A percentile compares a stretch with the other conserved stretches of the same genome.
Conservation (phyloP, 176 grass and related monocot genomes). For the Carex littledalei region DNA sequence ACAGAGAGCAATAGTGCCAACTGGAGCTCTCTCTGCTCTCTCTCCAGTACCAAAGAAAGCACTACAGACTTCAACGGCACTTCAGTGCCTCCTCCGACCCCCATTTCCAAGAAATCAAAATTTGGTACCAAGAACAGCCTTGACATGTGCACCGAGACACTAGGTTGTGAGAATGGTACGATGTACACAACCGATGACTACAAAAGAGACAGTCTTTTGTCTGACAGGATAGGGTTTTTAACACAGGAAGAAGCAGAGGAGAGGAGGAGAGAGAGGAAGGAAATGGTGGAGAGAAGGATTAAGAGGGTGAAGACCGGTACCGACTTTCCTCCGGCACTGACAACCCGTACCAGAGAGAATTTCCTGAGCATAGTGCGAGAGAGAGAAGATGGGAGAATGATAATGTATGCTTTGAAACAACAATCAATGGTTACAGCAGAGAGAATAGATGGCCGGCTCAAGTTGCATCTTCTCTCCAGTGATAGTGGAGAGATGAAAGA, state of each 20-base stretch:
- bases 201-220: slow-evolving; percentile 10
- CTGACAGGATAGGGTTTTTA: slow-evolving; percentile 1
- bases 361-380: slow-evolving; percentile 45
- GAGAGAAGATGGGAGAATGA: slow-evolving; percentile 49
- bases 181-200: slow-evolving; percentile 28
- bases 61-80: neutral
- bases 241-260: slow-evolving; percentile 11
- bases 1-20: neutral
- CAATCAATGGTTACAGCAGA: slow-evolving; percentile 40
- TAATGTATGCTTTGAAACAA: slow-evolving; percentile 40
- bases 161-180: slow-evolving; percentile 73
- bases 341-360: slow-evolving; percentile 34
- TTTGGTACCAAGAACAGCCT: slow-evolving; percentile 39
- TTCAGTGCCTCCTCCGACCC: neutral
- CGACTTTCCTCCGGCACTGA: slow-evolving; percentile 49
- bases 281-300: neutral
- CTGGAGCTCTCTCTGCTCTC: slow-evolving; percentile 26
- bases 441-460: slow-evolving; percentile 54
- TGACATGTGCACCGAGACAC: slow-evolving; percentile 61
- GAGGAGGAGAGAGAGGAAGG: neutral
- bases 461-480: slow-evolving; percentile 25
- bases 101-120: slow-evolving; percentile 24
- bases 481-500: slow-evolving; percentile 3
- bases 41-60: slow-evolving; percentile 5
- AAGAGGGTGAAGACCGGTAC: neutral